Base-by-base conservation (phyloP, 345 rosid species). In the Luvunga scandens region DNA sequence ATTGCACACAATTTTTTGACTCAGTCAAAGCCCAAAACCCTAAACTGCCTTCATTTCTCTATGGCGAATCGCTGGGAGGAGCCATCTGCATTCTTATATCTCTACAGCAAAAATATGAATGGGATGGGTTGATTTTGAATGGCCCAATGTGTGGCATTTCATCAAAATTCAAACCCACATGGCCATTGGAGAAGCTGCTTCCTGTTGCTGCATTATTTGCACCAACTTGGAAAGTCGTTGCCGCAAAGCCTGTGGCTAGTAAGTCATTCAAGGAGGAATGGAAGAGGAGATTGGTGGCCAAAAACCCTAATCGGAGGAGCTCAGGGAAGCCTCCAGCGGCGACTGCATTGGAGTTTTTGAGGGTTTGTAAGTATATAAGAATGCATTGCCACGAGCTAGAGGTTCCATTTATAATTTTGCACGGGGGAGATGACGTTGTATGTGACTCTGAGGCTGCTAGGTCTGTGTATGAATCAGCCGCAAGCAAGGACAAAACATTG, bases 71-170 rank as follows among this genome's bases (percentile, higher is more conserved):
- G 25, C 79, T 84, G 1, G 86, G 86, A 36, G 86, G 84, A 21
- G 86, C 86, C 18, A 77, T 81, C 36, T 81, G 82, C 28, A 78
- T 78, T 7, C 76, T 78, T 8, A 24, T 75, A 8, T 72, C 80
- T 55, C 39, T 81, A 12, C 27, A 75, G 21, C 77, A 84, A 19
- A 79, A 70, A 27, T 59, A 38, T 42, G 72, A 55, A 55, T 84
- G 86, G 86, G 57, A 75, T 69, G 82, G 84, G 1, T 76, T 84
- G 53, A 76, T 84, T n/a, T 65, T 84, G 72, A 84, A 65, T 19
- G 80, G 86, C 16, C 42, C 84, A 16, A 78, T 81, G 86, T 84
- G 86, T 75, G 86, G 82, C 0, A 75, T 84, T 78, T 81, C 86
- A 13, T 28, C 79, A 0, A 84, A 75, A 33, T 84, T 78, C 6